Percentiles rank a stretch among this genome's conserved stretches.
phyloP scores from a whole-genome alignment of 2,329 filamentous ascomycete genomes.

The Neonectria neomacrospora region DNA sequence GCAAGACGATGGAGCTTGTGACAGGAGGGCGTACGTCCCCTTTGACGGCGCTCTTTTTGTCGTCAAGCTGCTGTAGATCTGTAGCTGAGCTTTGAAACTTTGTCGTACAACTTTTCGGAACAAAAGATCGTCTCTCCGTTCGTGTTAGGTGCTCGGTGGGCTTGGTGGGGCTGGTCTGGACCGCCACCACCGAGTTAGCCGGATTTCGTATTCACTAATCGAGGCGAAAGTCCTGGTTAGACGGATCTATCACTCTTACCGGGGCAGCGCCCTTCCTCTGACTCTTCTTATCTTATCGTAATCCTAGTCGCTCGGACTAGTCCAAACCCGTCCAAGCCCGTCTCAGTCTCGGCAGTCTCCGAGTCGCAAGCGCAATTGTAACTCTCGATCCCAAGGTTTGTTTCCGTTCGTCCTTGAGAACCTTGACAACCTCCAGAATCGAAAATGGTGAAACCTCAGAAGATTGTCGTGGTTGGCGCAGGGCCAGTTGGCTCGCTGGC shows the following conservation, averaged over 20 bases:
- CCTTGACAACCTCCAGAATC: constrained; percentile 20
- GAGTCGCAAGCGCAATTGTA: constrained; percentile 15
- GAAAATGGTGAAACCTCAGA: constrained; percentile 62
- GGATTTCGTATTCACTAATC: constrained; percentile 7
- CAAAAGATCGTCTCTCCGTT: constrained; percentile 34
- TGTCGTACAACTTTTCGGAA: constrained; percentile 37
- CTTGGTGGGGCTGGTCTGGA: constrained; percentile 24
- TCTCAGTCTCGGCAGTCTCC: not conserved
- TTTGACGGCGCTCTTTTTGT: not conserved
- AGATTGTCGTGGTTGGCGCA: constrained; percentile 87
- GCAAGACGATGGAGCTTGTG: not conserved
- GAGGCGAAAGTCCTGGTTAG: not conserved
- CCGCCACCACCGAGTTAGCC: constrained; percentile 11
- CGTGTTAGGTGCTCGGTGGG: constrained; percentile 28
- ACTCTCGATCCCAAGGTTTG: constrained; percentile 15
- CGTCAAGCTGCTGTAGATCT: not conserved
- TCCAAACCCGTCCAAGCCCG: not conserved
- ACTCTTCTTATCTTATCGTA: constrained; percentile 20
- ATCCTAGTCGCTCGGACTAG: constrained; percentile 1
- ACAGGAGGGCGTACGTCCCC: not conserved
- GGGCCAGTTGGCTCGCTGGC: constrained; percentile 94
- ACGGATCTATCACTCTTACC: not conserved
- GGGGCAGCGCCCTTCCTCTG: not conserved
- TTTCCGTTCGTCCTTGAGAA: constrained; percentile 40
- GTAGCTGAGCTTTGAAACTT: constrained; percentile 1